Percentiles rank a stretch among this genome's conserved stretches.
Conservation (phyloP, 306 rosid genomes). For the Glycine soja region DNA sequence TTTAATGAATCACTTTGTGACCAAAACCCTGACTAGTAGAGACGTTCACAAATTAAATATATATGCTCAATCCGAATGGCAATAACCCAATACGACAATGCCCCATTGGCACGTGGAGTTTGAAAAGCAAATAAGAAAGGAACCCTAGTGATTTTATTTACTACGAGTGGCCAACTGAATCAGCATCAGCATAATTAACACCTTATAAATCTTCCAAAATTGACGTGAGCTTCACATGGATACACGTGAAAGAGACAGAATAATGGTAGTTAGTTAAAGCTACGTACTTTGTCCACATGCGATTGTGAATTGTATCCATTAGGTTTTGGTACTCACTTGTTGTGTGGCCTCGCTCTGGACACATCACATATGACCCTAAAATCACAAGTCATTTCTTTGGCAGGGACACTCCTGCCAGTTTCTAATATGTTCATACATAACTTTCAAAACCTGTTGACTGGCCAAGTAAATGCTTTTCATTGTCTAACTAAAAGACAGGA, state of each 20-base stretch:
- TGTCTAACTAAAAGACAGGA: not conserved
- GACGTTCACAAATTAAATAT: too few relatives aligned
- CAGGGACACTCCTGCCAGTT: not conserved
- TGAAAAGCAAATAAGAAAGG: not conserved
- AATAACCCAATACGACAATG: too few relatives aligned
- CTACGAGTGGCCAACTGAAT: not conserved
- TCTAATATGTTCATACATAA: too few relatives aligned
- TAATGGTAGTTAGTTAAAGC: not conserved
- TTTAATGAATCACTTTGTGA: too few relatives aligned
- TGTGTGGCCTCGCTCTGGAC: too few relatives aligned
- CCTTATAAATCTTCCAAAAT: not conserved
- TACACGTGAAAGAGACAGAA: not conserved
- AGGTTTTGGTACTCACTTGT: not conserved
- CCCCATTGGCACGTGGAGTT: not conserved
- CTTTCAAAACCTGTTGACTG: conserved; percentile 18
- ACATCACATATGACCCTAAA: not conserved
- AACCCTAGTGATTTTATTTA: not conserved
- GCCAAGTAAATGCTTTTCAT: conserved; percentile 44
- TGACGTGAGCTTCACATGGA: not conserved
- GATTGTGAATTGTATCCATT: not conserved
- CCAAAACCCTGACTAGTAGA: too few relatives aligned
- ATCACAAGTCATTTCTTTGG: not conserved
- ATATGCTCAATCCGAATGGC: too few relatives aligned
- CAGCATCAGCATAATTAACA: not conserved
- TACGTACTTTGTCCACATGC: not conserved